Conservation (phyloP, 2,329 filamentous ascomycete species). For the Trichoderma sp. region DNA sequence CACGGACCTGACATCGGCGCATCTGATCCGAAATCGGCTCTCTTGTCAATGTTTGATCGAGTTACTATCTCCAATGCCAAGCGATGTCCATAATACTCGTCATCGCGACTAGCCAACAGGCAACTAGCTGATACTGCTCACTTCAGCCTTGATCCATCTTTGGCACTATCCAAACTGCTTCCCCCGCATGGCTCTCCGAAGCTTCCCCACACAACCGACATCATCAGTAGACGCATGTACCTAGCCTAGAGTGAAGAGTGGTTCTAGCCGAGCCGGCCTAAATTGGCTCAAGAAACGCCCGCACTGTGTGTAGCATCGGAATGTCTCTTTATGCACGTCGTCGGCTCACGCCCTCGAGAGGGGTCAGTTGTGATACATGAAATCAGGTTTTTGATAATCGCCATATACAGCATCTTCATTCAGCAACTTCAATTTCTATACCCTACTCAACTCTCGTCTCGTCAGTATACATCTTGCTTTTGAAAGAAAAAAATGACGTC, state of each 20-base stretch:
- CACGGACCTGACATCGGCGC: not conserved
- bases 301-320: not conserved
- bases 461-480: not conserved
- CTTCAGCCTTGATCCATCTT: not conserved
- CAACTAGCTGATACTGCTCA: not conserved
- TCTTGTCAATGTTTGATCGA: not conserved
- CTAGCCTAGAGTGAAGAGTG: not conserved
- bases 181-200: not conserved
- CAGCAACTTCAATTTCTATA: not conserved
- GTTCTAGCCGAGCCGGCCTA: not conserved
- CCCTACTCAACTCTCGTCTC: not conserved
- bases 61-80: not conserved
- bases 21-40: constrained; percentile 25
- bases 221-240: not conserved
- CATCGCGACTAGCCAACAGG: not conserved
- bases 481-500: constrained; percentile 13
- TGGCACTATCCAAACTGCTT: not conserved
- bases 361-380: constrained; percentile 7
- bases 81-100: not conserved
- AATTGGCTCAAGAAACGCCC: constrained; percentile 5
- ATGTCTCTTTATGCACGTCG: not conserved
- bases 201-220: constrained; percentile 6
- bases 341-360: not conserved
- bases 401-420: not conserved
- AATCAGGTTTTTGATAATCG: not conserved